These are phyloP conservation scores for Prunus mume DNA, from an alignment of 306 rosid genomes.

Conservation along the genomic window DNA sequence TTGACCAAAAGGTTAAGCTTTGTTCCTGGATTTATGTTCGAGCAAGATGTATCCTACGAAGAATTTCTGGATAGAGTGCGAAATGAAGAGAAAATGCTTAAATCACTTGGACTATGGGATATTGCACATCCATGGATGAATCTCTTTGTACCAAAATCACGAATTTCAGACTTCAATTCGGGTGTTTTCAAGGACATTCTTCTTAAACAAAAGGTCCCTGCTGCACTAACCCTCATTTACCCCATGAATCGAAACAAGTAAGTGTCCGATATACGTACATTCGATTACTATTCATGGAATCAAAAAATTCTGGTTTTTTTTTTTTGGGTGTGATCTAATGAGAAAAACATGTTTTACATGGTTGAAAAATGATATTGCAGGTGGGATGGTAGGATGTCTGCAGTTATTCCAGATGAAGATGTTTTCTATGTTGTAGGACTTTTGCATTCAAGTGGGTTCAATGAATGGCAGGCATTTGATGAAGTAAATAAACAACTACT, in stretches of 20 bases:
- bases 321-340: neutral
- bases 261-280: neutral
- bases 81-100: slow-evolving; percentile 39
- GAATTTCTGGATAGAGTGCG: slow-evolving; percentile 72
- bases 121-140: slow-evolving; percentile 90
- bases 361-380: slow-evolving; percentile 27
- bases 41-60: slow-evolving; percentile 49
- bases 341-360: neutral
- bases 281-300: neutral
- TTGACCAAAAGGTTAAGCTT: slow-evolving; percentile 40
- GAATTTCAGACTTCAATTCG: slow-evolving; percentile 45
- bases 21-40: slow-evolving; percentile 44
- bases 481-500: slow-evolving; percentile 44
- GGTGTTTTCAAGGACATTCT: slow-evolving; percentile 65
- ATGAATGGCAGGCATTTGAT: slow-evolving; percentile 30
- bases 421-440: slow-evolving; percentile 51
- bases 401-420: slow-evolving; percentile 61
- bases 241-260: slow-evolving; percentile 63
- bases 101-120: slow-evolving; percentile 64
- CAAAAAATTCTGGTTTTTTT: neutral
- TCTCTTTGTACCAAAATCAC: slow-evolving; percentile 72
- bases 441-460: slow-evolving; percentile 35
- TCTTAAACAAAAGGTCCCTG: slow-evolving; percentile 45
- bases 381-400: slow-evolving; percentile 75
- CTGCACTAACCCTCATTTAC: slow-evolving; percentile 52